These are phyloP conservation scores for Yamadazyma nakazawae DNA, from an alignment of 805 yeast genomes.

Conservation along the genomic window DNA sequence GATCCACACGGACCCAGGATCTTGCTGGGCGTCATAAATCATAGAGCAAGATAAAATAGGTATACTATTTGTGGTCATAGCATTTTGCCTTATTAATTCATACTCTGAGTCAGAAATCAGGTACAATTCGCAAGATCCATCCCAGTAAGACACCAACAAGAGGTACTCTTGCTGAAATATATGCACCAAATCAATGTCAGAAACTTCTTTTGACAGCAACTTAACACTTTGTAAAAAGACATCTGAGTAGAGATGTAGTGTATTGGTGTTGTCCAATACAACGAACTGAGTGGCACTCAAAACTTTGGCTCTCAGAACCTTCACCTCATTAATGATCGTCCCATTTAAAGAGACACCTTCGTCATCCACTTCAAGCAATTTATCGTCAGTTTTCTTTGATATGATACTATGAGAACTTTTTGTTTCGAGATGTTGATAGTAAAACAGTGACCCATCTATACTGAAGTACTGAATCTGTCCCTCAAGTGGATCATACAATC, in stretches of 20 bases:
- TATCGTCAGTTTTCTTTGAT: neutral
- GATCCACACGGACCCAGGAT: conserved; percentile 12
- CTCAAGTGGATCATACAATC: neutral
- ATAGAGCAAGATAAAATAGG: conserved; percentile 15
- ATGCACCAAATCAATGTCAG: conserved; percentile 13
- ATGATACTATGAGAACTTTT: neutral
- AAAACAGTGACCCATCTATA: neutral
- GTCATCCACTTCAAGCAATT: neutral
- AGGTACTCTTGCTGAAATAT: conserved; percentile 5
- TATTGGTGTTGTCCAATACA: conserved; percentile 6
- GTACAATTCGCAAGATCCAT: conserved; percentile 14
- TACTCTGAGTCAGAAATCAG: conserved; percentile 4
- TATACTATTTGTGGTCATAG: neutral
- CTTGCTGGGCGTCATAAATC: conserved; percentile 1
- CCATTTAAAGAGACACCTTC: conserved; percentile 3
- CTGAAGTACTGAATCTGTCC: neutral
- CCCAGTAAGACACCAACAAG: conserved; percentile 15
- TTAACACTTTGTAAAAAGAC: conserved; percentile 1
- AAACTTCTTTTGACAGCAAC: conserved; percentile 6
- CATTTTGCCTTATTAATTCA: conserved; percentile 1
- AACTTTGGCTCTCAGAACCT: conserved; percentile 1
- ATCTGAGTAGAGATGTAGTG: conserved; percentile 6
- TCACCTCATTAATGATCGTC: neutral
- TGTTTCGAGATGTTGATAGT: conserved; percentile 3
- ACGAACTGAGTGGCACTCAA: conserved; percentile 3